Evolutionary conservation across 1,284 basidiomycete species (phyloP).

Genomic region (Naganishia cerealis): DNA sequence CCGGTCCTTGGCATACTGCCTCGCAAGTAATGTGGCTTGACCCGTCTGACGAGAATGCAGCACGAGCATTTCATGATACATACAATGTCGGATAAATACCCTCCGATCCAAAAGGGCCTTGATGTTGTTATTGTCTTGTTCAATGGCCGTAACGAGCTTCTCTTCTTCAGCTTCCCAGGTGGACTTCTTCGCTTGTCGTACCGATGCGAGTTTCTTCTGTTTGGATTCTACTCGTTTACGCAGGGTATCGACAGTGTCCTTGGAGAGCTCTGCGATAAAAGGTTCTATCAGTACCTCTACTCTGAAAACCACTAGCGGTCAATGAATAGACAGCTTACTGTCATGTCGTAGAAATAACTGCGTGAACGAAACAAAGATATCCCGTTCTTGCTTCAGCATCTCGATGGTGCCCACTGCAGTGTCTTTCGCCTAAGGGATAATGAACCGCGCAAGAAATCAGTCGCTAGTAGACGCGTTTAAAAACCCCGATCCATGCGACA

Average conservation of each 20-base stretch:
- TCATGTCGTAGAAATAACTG: constrained; percentile 78
- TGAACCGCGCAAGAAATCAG: neutral
- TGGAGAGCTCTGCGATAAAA: constrained; percentile 59
- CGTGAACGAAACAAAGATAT: constrained; percentile 78
- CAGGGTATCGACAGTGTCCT: constrained; percentile 79
- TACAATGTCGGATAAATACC: constrained; percentile 79
- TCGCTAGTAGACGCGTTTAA: neutral
- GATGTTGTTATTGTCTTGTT: constrained; percentile 57
- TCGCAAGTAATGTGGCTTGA: constrained; percentile 70
- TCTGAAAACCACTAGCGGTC: neutral
- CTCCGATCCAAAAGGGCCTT: constrained; percentile 67
- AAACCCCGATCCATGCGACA: constrained; percentile 32
- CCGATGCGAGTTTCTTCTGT: constrained; percentile 70
- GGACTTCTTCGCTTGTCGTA: constrained; percentile 68
- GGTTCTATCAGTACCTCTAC: no score
- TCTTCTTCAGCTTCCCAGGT: constrained; percentile 81
- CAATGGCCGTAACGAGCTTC: constrained; percentile 57
- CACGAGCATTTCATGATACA: constrained; percentile 90
- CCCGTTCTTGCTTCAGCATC: constrained; percentile 68
- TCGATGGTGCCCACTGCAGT: constrained; percentile 40
- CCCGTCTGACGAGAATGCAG: constrained; percentile 83
- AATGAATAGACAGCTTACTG: constrained; percentile 23
- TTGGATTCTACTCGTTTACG: constrained; percentile 77
- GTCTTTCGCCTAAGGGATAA: constrained; percentile 23
- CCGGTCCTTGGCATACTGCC: constrained; percentile 71